phyloP scores from a whole-genome alignment of 176 grass and related monocot species.

The Hordeum marinum region DNA sequence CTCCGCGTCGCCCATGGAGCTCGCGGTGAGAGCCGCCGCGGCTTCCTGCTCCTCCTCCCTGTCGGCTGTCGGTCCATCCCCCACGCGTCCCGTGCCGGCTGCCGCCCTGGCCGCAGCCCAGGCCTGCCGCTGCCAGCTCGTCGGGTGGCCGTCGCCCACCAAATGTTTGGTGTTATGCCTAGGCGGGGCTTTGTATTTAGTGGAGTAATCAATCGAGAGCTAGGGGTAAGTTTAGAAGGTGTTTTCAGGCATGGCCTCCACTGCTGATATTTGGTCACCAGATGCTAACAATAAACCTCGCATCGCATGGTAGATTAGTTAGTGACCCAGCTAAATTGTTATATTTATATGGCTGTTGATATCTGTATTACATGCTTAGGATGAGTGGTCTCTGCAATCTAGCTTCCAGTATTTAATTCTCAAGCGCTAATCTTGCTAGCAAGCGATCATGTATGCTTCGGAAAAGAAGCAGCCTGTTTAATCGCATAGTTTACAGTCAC shows the following conservation, averaged over 20 bases:
- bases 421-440: not conserved
- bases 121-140: not conserved
- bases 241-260: not conserved
- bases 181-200: not conserved
- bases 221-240: too few species aligned
- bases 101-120: not conserved
- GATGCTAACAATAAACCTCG: not conserved
- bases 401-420: not conserved
- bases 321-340: not conserved
- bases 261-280: not conserved
- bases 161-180: not conserved
- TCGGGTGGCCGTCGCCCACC: too few species aligned
- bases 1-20: slow-evolving; percentile 40
- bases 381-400: not conserved
- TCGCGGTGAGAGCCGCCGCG: not conserved
- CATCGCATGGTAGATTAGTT: not conserved
- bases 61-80: not conserved
- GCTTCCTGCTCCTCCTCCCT: slow-evolving; percentile 3
- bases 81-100: not conserved
- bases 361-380: not conserved
- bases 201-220: too few species aligned
- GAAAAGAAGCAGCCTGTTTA: not conserved
- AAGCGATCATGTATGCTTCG: not conserved
- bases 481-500: not conserved
- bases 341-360: not conserved